Evolutionary conservation across 1,139 yeast genomes (phyloP), one percentile per base, ranked within the genome.

Genomic region (Taphrina populina): DNA sequence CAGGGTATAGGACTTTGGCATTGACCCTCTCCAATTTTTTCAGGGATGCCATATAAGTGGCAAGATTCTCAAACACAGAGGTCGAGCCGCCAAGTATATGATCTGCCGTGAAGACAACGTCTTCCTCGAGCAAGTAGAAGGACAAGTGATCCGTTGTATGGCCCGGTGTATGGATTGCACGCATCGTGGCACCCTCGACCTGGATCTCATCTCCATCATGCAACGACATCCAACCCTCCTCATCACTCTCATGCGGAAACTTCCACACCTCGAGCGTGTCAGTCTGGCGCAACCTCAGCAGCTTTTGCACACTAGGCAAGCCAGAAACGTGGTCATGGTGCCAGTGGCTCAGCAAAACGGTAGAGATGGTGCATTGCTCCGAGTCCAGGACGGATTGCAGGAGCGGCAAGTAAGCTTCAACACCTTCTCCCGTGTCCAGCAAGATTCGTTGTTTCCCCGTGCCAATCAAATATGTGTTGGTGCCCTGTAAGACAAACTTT

Each of bases 401-500:
- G 37, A 65, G 57, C 13, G 60, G 56, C 1, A 64, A 57, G 58
- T 70, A 71, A 49, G 64, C 71, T 1, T 61, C 61, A 15, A 52
- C 52, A 10, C 73, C 73, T 23, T 69, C 71, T n/a, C 74, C 74
- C 2, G 74, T 66, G 59, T 71, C 75, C 17, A 71, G 61, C 40
- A 71, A 64, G 19, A 71, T 61, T 36, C 73, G 63, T 30, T 62
- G 59, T 10, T 52, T 45, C 17, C 74, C 74, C 5, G 62, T 51
- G 23, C 75, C 75, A 4, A 71, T 63, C 27, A 71, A 62, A 59
- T 71, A 71, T 2, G 75, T 71, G 61, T 71, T 71, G n/a, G 74
- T 71, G 21, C 75, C 75, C 56, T 71, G 74, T 3, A 71, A 65
- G 1, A 73, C 69, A 62, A 69, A 71, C 20, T 49, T 49, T 11